A percentile compares a stretch with the other conserved stretches of the same genome.
Evolutionary conservation across 1,284 basidiomycete genomes (phyloP).

Genomic region (Cryptococcus floricola): DNA sequence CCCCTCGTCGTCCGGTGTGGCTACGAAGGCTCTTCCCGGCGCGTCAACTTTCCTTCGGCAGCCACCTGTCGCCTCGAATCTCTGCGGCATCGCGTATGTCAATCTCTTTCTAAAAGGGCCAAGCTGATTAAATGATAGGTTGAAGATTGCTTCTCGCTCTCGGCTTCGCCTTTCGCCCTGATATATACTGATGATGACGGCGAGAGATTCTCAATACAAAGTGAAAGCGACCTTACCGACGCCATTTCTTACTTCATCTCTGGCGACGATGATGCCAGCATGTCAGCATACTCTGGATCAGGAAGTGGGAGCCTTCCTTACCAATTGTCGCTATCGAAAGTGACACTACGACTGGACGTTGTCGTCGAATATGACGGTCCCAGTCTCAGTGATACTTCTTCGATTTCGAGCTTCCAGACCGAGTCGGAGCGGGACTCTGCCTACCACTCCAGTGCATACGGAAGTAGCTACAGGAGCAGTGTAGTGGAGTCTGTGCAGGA

Average conservation of each 20-base stretch:
- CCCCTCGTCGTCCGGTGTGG: constrained; percentile 72
- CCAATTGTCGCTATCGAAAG: constrained; percentile 50
- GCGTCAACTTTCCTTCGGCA: constrained; percentile 71
- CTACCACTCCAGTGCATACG: constrained; percentile 18
- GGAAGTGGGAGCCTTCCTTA: constrained; percentile 2
- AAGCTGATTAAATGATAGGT: constrained; percentile 55
- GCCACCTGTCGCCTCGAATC: constrained; percentile 69
- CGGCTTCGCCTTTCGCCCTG: constrained; percentile 63
- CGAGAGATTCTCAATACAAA: constrained; percentile 64
- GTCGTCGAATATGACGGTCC: constrained; percentile 82
- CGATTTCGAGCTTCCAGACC: constrained; percentile 54
- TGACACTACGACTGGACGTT: constrained; percentile 70
- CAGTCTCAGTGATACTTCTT: constrained; percentile 80
- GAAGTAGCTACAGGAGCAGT: constrained; percentile 6
- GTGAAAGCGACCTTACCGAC: constrained; percentile 71
- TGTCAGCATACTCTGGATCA: constrained; percentile 59
- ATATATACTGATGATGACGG: constrained; percentile 81
- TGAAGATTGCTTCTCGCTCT: constrained; percentile 75
- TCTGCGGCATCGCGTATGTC: constrained; percentile 62
- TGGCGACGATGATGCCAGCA: constrained; percentile 62
- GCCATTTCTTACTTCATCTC: constrained; percentile 79
- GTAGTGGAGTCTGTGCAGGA: background rate
- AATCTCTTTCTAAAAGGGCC: background rate
- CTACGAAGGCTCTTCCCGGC: constrained; percentile 67
- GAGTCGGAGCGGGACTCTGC: constrained; percentile 10